Evolutionary conservation across 2,329 filamentous ascomycete genomes (phyloP).

Genomic region (Nannizziopsis arthrosporioides): DNA sequence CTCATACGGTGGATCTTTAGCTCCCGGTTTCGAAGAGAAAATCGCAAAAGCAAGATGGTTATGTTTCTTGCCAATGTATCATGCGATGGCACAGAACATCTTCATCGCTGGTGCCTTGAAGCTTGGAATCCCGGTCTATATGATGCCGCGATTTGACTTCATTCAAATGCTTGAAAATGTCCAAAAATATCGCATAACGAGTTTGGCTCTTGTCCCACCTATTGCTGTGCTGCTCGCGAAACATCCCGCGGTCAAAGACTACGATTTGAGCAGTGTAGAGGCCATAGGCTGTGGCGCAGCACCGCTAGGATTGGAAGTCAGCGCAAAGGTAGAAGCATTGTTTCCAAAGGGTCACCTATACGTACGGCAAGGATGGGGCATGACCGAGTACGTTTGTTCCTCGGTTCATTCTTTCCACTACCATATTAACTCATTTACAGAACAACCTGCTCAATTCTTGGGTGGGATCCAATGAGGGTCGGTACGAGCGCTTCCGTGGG

Average conservation of each 20-base stretch:
- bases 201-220: slow-evolving; percentile 58
- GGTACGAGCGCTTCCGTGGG: slow-evolving; percentile 47
- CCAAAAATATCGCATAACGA: slow-evolving; percentile 56
- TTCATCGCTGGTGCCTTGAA: slow-evolving; percentile 51
- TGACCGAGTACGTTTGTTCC: slow-evolving; percentile 52
- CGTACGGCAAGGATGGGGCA: slow-evolving; percentile 68
- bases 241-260: slow-evolving; percentile 52
- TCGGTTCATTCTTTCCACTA: neutral
- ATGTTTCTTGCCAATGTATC: slow-evolving; percentile 66
- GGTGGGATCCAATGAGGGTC: slow-evolving; percentile 47
- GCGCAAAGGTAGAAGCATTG: slow-evolving; percentile 47
- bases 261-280: slow-evolving; percentile 56
- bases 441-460: slow-evolving; percentile 56
- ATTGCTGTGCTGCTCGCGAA: slow-evolving; percentile 64
- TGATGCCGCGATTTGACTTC: slow-evolving; percentile 72
- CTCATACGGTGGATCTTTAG: slow-evolving; percentile 36
- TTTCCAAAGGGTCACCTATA: slow-evolving; percentile 42
- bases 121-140: slow-evolving; percentile 54
- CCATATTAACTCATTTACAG: slow-evolving; percentile 19
- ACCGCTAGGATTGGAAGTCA: slow-evolving; percentile 49
- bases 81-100: slow-evolving; percentile 60
- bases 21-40: slow-evolving; percentile 40
- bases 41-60: slow-evolving; percentile 39
- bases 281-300: slow-evolving; percentile 55
- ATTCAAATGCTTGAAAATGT: slow-evolving; percentile 57